Base-by-base conservation (phyloP, 1,284 basidiomycete genomes). In the Tilletia indica region DNA sequence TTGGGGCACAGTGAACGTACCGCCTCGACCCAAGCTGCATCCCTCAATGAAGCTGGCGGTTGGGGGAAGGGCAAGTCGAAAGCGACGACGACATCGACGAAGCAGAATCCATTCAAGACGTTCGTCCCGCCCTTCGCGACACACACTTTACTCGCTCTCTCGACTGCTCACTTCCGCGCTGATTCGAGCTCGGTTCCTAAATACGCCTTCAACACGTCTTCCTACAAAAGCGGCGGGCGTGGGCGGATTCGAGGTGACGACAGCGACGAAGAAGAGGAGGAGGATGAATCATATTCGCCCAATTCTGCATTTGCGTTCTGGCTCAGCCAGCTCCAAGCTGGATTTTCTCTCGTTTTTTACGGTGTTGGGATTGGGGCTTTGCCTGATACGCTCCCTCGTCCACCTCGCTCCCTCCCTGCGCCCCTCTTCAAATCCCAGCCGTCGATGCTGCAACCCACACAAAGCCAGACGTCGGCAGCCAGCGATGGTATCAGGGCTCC, bases 111-210 rank as follows among this genome's bases (percentile, higher is more conserved):
- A 42, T 8, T 9, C 36, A 64, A 9, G 14, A 14, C 36, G 5
- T 39, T 64, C 34, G 36, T 64, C 61, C 61, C 61, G 12, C 61
- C 61, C 31, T 64, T 64, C 36, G 61, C 61, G 36, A 42, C 61
- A 2, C 61, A 64, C 34, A 64, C 61, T 25, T 38, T 64, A 9
- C 61, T 39, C 31, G 61, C 61, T 4, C 36, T 64, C 16, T 19
- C 61, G 4, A 64, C 36, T 6, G 31, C 61, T 6, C 61, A 64
- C 36, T 64, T 64, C n/a, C 61, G 61, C 8, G 61, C 42, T 45
- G 42, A 45, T 14, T 45, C 6, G 9, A 14, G 42, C 42, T 45
- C 42, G 42, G 42, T 45, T 8, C 42, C 42, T 14, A 45, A 45
- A 34, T 38, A 31, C 21, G 34, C 56, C 8, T 58, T 58, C 56